Conservation (phyloP, 768 basidiomycete species). For the Rhodocollybia butyracea region DNA sequence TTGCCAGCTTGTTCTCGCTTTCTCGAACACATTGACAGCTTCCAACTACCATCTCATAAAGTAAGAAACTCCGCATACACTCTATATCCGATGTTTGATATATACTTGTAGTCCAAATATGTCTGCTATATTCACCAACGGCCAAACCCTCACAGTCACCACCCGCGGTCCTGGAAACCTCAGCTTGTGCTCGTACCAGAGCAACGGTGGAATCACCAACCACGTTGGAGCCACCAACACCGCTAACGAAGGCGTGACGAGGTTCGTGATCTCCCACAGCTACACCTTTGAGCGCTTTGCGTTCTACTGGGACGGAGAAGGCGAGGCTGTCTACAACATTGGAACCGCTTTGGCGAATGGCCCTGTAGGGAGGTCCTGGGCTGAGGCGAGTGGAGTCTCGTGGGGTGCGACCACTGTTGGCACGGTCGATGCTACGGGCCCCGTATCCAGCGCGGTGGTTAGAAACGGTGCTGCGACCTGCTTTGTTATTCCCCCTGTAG, state of each 20-base stretch:
- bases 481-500: neutral
- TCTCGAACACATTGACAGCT: no score
- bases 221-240: neutral
- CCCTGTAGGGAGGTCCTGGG: neutral
- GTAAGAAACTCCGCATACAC: no score
- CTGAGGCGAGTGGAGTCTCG: neutral
- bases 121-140: no score
- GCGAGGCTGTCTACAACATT: neutral
- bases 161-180: neutral
- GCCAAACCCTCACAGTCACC: neutral
- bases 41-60: no score
- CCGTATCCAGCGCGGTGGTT: neutral
- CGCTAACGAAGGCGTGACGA: neutral
- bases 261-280: neutral
- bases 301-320: neutral
- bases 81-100: no score
- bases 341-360: neutral
- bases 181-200: neutral
- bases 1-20: no score
- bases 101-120: no score
- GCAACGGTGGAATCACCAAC: neutral
- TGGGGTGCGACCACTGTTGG: neutral
- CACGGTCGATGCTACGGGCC: neutral
- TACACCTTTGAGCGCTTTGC: neutral
- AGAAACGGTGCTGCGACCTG: neutral